These are phyloP conservation scores for Neurospora sp. DNA, from an alignment of 495 filamentous ascomycete species.

Conservation along the genomic window DNA sequence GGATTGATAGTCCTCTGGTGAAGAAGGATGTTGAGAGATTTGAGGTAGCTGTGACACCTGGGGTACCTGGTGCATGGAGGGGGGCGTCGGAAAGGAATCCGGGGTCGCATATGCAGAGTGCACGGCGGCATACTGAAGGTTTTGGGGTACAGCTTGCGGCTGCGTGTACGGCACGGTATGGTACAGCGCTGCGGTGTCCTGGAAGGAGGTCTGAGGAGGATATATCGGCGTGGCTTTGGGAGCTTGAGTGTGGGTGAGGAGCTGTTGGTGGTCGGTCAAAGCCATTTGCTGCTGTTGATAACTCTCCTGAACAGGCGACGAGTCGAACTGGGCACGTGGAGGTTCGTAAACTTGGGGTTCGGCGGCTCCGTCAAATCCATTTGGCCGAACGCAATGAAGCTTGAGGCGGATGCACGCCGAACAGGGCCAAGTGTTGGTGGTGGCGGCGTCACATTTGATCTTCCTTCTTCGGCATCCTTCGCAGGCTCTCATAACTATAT, in stretches of 20 bases:
- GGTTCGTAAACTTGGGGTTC: conserved; percentile 38
- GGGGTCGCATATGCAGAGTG: conserved; percentile 33
- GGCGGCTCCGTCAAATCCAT: conserved; percentile 69
- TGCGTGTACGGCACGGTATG: conserved; percentile 35
- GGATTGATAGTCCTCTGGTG: conserved; percentile 43
- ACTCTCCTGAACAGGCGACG: conserved; percentile 40
- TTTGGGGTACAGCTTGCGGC: conserved; percentile 30
- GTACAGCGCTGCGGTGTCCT: conserved; percentile 33
- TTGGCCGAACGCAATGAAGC: conserved; percentile 85
- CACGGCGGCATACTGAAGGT: conserved; percentile 40
- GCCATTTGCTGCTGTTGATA: conserved; percentile 40
- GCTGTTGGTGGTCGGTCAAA: conserved; percentile 31
- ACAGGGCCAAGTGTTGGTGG: conserved; percentile 97
- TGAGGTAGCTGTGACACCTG: neutral
- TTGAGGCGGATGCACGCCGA: conserved; percentile 88
- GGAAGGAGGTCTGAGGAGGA: conserved; percentile 27
- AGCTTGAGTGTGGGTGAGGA: conserved; percentile 22
- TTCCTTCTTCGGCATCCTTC: conserved; percentile 87
- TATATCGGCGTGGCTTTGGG: conserved; percentile 29
- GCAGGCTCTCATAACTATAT: conserved; percentile 90
- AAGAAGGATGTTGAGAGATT: conserved; percentile 27
- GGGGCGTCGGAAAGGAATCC: conserved; percentile 43
- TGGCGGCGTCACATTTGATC: conserved; percentile 96
- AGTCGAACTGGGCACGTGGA: conserved; percentile 33
- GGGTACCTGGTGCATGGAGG: conserved; percentile 29